A percentile compares a stretch with the other conserved stretches of the same genome.
Conservation (phyloP, 129 eudicot genomes). For the Centaurea solstitialis region DNA sequence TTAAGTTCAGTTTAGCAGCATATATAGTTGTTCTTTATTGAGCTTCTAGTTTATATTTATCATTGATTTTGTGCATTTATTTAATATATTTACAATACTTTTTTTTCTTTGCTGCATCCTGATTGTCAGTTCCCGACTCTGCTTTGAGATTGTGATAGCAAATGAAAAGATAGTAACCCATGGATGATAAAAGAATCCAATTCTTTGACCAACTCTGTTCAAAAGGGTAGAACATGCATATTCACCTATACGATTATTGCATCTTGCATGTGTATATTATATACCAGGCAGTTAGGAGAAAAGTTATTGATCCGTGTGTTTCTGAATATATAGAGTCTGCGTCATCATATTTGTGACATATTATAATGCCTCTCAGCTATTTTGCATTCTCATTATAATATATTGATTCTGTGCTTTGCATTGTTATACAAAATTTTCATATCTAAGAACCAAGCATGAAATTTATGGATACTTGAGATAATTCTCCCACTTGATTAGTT, state of each 20-base stretch:
- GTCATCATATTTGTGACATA: neutral
- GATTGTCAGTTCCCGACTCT: neutral
- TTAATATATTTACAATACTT: neutral
- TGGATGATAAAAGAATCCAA: neutral
- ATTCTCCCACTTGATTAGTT: conserved; percentile 6
- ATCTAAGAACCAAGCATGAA: neutral
- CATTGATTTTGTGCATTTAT: neutral
- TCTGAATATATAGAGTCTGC: neutral
- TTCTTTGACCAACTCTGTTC: neutral
- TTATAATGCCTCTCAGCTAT: neutral
- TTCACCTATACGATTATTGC: conserved; percentile 5
- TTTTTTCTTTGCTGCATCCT: neutral
- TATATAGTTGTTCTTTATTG: neutral
- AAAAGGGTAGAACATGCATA: neutral
- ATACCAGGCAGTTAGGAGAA: neutral
- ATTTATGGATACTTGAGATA: neutral
- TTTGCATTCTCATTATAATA: neutral
- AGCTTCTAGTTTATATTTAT: neutral
- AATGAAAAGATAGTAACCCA: neutral
- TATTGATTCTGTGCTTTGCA: neutral
- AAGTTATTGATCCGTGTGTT: neutral
- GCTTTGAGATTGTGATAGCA: conserved; percentile 7
- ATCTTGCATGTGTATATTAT: neutral
- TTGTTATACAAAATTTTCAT: neutral
- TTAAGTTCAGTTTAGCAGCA: conserved; percentile 2